Base-by-base conservation (phyloP, 129 eudicot species). In the Chrysanthemum makinoi region DNA sequence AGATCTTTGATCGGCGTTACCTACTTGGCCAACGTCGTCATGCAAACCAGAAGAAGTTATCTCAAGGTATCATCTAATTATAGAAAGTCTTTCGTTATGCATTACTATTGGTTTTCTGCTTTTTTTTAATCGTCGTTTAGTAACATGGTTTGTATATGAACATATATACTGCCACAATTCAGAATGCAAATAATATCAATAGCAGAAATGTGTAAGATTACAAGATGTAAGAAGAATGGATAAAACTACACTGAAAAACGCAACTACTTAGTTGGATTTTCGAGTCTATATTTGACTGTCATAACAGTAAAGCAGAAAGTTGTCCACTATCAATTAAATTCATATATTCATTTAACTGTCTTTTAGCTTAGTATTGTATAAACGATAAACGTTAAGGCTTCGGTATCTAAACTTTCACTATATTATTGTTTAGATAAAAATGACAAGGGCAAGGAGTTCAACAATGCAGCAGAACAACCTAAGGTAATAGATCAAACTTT, bases 1-100 rank as follows among this genome's bases (percentile, higher is more conserved):
- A 89, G 82, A 79, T 89, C 8, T 87, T 94, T 56, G 89, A 84
- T 73, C 90, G 90, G 16, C 89, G 80, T 51, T 81, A 82, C 72
- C 79, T 83, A 58, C 77, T 80, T 16, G 81, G 88, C 22, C 80
- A 87, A 75, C 85, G 86, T 20, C 64, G 74, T 47, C 67, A 56
- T 53, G 59, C 67, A 65, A 80, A 77, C 58, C 83, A 75, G 52
- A 88, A 82, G 78, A 81, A 82, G 78, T 84, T 79, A 65, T 81
- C 79, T 54, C 77, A 71, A 71, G 75, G 73, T 51, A 58, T 13
- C 63, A 18, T 65, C 15, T 64, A 26, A 18, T 30, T 26, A 53
- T 65, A 54, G 44, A 35, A 59, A 17, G 19, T 62, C 47, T 62
- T 30, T 15, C 44, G 0, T 9, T 65, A 6, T 58, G 59, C 24